Evolutionary conservation across 805 yeast genomes (phyloP).

Genomic region (Tetrapisispora nanseiensis): DNA sequence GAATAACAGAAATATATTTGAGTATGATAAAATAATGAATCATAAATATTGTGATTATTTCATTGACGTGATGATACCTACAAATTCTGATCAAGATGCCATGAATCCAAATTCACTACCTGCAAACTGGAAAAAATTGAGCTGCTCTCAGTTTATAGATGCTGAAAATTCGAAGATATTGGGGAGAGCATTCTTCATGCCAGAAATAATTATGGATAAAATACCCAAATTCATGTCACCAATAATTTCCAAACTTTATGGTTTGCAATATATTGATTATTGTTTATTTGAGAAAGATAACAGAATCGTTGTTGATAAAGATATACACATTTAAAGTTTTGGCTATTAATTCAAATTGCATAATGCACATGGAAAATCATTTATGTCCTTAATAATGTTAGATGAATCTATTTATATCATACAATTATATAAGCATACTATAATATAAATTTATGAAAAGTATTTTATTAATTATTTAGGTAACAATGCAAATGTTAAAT

Average conservation of each 20-base stretch:
- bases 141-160: slow-evolving; percentile 44
- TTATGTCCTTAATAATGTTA: too few relatives aligned
- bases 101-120: slow-evolving; percentile 16
- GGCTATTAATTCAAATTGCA: too few relatives aligned
- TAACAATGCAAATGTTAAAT: not conserved
- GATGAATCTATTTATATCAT: too few relatives aligned
- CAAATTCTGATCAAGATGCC: slow-evolving; percentile 39
- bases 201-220: slow-evolving; percentile 30
- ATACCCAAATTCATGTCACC: slow-evolving; percentile 7
- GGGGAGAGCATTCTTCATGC: slow-evolving; percentile 46
- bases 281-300: slow-evolving; percentile 33
- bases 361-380: too few relatives aligned
- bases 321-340: too few relatives aligned
- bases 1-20: slow-evolving; percentile 68
- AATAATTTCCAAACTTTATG: slow-evolving; percentile 16
- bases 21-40: slow-evolving; percentile 43
- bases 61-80: slow-evolving; percentile 50
- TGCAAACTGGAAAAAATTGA: slow-evolving; percentile 38
- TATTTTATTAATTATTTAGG: not conserved
- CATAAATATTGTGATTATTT: slow-evolving; percentile 54
- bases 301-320: not conserved
- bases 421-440: not conserved
- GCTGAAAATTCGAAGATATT: slow-evolving; percentile 44
- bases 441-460: not conserved
- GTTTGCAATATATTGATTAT: slow-evolving; percentile 40